These are phyloP conservation scores for Stenogyne calaminthoides DNA, from an alignment of 305 asterid species.

Conservation along the genomic window DNA sequence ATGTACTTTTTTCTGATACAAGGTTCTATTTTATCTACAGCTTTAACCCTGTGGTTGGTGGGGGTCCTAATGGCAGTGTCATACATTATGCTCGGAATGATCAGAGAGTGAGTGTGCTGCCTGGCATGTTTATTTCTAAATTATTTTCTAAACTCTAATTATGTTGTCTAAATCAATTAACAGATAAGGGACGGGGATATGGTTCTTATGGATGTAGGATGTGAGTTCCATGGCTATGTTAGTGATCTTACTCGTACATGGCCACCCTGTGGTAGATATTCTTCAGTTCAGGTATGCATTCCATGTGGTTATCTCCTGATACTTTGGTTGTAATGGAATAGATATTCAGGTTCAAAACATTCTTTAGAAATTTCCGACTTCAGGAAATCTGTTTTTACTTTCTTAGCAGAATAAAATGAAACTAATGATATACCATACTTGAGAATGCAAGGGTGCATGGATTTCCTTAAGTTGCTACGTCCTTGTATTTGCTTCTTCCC, in stretches of 20 bases:
- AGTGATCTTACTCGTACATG: slow-evolving; percentile 98
- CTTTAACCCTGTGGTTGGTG: slow-evolving; percentile 98
- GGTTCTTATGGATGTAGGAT: slow-evolving; percentile 95
- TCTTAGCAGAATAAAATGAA: not conserved
- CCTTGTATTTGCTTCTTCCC: not conserved
- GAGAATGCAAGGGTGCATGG: not conserved
- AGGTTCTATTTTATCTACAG: slow-evolving; percentile 39
- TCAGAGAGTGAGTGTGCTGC: slow-evolving; percentile 62
- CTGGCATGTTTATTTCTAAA: slow-evolving; percentile 26
- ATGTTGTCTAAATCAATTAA: slow-evolving; percentile 12
- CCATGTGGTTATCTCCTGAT: not conserved
- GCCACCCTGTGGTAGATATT: slow-evolving; percentile 90
- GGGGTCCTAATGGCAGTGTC: slow-evolving; percentile 87
- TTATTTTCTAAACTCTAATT: slow-evolving; percentile 20
- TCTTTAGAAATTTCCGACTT: not conserved
- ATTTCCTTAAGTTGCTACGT: not conserved
- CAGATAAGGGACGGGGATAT: slow-evolving; percentile 76
- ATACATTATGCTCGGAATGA: slow-evolving; percentile 95
- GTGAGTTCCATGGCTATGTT: slow-evolving; percentile 95
- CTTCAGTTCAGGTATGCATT: slow-evolving; percentile 69
- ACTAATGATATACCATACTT: not conserved
- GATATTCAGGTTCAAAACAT: not conserved
- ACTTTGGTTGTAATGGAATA: slow-evolving; percentile 2
- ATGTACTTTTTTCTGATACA: slow-evolving; percentile 21
- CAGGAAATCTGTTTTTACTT: not conserved